Evolutionary conservation across 1,284 basidiomycete species (phyloP).

Genomic region (Ganoderma leucocontextum): DNA sequence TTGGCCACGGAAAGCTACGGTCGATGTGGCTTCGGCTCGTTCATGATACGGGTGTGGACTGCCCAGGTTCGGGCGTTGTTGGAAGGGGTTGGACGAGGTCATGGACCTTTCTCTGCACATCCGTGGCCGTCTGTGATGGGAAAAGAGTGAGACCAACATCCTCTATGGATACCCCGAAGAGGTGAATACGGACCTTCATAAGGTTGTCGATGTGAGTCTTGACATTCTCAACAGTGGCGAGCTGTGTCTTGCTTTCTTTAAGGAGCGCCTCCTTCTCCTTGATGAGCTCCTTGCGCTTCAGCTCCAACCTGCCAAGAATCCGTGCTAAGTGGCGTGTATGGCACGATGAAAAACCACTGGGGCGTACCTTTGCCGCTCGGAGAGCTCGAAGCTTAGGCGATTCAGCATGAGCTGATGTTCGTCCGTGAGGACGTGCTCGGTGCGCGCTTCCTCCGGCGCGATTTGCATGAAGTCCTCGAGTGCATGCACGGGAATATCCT

Average conservation of each 20-base stretch:
- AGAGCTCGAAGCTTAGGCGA: slow-evolving; percentile 81
- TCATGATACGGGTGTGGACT: slow-evolving; percentile 24
- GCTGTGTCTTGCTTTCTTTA: slow-evolving; percentile 73
- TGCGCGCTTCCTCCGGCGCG: slow-evolving; percentile 72
- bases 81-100: slow-evolving; percentile 61
- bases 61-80: slow-evolving; percentile 22
- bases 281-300: slow-evolving; percentile 67
- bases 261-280: slow-evolving; percentile 76
- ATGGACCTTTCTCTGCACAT: slow-evolving; percentile 77
- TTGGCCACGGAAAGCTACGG: background rate
- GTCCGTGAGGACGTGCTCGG: slow-evolving; percentile 64
- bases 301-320: slow-evolving; percentile 61
- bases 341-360: slow-evolving; percentile 25
- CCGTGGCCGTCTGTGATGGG: slow-evolving; percentile 62
- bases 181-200: slow-evolving; percentile 63
- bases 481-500: slow-evolving; percentile 77
- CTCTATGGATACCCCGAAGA: background rate
- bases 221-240: slow-evolving; percentile 73
- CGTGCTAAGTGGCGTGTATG: slow-evolving; percentile 18
- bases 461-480: slow-evolving; percentile 70
- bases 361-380: slow-evolving; percentile 78
- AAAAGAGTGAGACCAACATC: background rate
- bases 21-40: background rate
- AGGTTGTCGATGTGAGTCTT: slow-evolving; percentile 76
- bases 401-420: slow-evolving; percentile 85